Conservation (phyloP, 73 alveolate species). For the Durusdinium trenchii region DNA sequence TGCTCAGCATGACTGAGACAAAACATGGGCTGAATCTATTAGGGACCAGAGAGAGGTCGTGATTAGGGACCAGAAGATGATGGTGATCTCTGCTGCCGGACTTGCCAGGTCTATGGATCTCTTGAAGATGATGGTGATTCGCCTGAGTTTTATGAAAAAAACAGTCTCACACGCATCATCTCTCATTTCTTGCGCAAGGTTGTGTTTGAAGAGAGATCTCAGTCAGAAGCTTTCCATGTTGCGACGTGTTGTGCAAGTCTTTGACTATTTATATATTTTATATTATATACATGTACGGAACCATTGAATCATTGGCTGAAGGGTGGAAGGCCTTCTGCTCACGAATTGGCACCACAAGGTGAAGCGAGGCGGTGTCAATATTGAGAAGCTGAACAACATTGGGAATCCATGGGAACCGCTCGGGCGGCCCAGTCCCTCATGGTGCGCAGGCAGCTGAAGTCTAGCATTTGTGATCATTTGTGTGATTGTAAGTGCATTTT, state of each 20-base stretch:
- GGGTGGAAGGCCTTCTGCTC: too few species aligned
- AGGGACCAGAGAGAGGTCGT: too few species aligned
- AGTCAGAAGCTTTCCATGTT: too few species aligned
- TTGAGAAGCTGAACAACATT: conserved; percentile 52
- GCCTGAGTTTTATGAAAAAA: too few species aligned
- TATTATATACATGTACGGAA: too few species aligned
- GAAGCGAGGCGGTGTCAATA: conserved; percentile 36
- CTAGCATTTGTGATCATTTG: background rate
- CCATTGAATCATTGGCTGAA: too few species aligned
- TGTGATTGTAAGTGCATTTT: background rate
- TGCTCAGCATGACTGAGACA: background rate
- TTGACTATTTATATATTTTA: too few species aligned
- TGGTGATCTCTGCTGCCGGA: too few species aligned
- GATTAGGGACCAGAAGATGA: too few species aligned
- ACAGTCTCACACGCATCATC: background rate
- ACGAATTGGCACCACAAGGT: background rate
- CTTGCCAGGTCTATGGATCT: conserved; percentile 24
- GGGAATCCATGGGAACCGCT: conserved; percentile 51
- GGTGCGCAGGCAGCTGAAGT: background rate
- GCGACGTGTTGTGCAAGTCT: too few species aligned
- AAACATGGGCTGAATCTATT: background rate
- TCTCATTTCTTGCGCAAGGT: too few species aligned
- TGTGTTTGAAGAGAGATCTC: too few species aligned
- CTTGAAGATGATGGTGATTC: background rate
- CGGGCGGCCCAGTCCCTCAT: background rate